Evolutionary conservation across 495 filamentous ascomycete species (phyloP), one percentile per base, ranked within the genome.

Genomic region (Xylaria cubensis): DNA sequence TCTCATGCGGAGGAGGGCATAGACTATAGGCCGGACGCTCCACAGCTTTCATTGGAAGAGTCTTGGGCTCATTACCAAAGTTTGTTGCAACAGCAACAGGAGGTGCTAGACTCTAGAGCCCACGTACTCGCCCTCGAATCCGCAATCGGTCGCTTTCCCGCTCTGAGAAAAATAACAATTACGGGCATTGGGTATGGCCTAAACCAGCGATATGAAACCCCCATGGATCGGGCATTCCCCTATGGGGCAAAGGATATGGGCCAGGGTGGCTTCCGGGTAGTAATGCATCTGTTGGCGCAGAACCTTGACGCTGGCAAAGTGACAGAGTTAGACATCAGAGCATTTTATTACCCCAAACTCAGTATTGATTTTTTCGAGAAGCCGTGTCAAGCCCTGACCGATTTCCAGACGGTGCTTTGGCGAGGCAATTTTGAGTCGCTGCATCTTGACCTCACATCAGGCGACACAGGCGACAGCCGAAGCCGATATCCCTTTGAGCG

Each of bases 131-230:
- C 53, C 15, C 26, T 58, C 13, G 53, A 58, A 58, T 26, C 53
- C 53, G 12, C 10, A 58, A 58, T 58, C 26, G 26, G 29, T 58
- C 26, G 53, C 4, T 58, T 58, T 19, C 53, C 53, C 4, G 24
- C 53, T 58, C 13, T 58, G 15, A 26, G 26, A 58, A 58, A 58
- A n/a, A 58, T 58, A 58, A 58, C 29, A n/a, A 17, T 58, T 9
- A 58, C 53, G 13, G 26, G 6, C 6, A 24, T 12, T 4, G 10
- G 12, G 1, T 26, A 58, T 34, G 53, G 53, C 3, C 53, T 32
- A 24, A 56, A 8, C 1, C 53, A 24, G 3, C 8, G 29, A 17
- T 58, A 58, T 58, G 53, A 58, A 26, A 58, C 53, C 0, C 53
- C 53, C 5, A 58, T 58, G 53, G 17, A 34, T n/a, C 53, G 53